Evolutionary conservation across 2,329 filamentous ascomycete genomes (phyloP).

Genomic region (Curvularia sp.): DNA sequence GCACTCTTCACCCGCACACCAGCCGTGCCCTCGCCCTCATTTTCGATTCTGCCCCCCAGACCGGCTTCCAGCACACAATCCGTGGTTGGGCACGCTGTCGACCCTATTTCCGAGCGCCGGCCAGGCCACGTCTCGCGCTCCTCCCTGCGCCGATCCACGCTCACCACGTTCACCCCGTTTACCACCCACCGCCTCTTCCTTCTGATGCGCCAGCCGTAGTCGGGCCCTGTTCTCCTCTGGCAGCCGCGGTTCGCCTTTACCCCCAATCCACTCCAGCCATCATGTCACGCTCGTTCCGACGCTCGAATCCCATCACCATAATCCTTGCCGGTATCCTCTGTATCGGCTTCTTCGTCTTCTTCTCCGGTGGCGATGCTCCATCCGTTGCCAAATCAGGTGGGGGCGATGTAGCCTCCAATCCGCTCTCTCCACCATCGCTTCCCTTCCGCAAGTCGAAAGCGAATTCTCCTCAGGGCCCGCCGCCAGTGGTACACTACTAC

Average conservation of each 20-base stretch:
- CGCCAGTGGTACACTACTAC: constrained; percentile 90
- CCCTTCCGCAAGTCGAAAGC: constrained; percentile 71
- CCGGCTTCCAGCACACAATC: constrained; percentile 7
- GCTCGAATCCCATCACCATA: constrained; percentile 78
- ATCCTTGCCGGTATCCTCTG: constrained; percentile 74
- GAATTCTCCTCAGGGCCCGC: constrained; percentile 67
- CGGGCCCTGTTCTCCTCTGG: constrained; percentile 30
- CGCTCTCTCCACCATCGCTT: constrained; percentile 75
- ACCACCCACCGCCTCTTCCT: constrained; percentile 20
- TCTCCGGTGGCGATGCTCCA: constrained; percentile 66
- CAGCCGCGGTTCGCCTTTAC: constrained; percentile 41
- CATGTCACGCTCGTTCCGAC: constrained; percentile 75
- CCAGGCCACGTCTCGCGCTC: constrained; percentile 43
- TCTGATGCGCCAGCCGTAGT: constrained; percentile 46
- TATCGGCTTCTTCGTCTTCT: constrained; percentile 66
- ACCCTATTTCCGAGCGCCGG: constrained; percentile 30
- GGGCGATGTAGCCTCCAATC: constrained; percentile 67
- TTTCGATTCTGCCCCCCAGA: not conserved
- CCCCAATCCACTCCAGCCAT: constrained; percentile 18
- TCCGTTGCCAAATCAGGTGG: constrained; percentile 58
- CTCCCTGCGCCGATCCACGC: constrained; percentile 34
- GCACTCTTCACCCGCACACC: constrained; percentile 15
- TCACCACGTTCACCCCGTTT: constrained; percentile 20
- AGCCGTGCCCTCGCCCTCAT: constrained; percentile 8
- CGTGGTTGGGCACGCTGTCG: constrained; percentile 14